Base-by-base conservation (phyloP, 2,329 filamentous ascomycete genomes). In the Escovopsis sp. region DNA sequence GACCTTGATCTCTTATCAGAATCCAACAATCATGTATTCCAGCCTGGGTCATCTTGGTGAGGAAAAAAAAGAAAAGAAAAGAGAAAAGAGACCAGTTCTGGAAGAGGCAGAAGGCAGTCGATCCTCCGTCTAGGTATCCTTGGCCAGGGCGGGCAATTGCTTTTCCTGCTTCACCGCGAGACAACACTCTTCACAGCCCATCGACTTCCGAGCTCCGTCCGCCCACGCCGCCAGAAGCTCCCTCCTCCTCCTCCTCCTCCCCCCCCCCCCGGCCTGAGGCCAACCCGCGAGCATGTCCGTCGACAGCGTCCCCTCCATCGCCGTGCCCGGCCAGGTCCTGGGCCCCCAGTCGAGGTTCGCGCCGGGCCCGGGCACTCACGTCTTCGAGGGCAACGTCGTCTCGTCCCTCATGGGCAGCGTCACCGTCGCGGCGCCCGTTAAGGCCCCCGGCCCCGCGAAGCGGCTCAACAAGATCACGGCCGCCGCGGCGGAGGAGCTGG, bases 311-410 rank as follows among this genome's bases (percentile, higher is more conserved):
- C 64, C 69, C n/a, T 61, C 69, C 49, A 59, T 86, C 51, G 84
- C 81, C 43, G 72, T 93, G 39, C 91, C 91, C 10, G 91, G 91
- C 58, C 84, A 91, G 59, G 66, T 78, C 38, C 75, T 98, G 35
- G 88, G 84, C 28, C 65, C 80, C 15, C 63, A 70, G 15, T 67
- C 72, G 43, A 74, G 77, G 50, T 88, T 82, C 62, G 64, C 72
- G 35, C 73, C 86, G 26, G 89, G 89, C 12, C 69, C 84, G 10
- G 91, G 89, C 50, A 94, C 87, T 0, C 86, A 96, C 61, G 70
- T 94, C 50, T 73, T 85, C 63, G 70, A 82, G 49, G 70, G 76
- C 48, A 74, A 80, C 45, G 75, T 95, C 51, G 82, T 82, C 60
- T 80, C 88, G 46, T 94, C 88, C 18, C 78, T 95, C 47, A 74